Percentiles rank a stretch among this genome's conserved stretches.
These are phyloP conservation scores for Cyphellophora attinorum DNA, from an alignment of 2,329 filamentous ascomycete species.

Conservation along the genomic window DNA sequence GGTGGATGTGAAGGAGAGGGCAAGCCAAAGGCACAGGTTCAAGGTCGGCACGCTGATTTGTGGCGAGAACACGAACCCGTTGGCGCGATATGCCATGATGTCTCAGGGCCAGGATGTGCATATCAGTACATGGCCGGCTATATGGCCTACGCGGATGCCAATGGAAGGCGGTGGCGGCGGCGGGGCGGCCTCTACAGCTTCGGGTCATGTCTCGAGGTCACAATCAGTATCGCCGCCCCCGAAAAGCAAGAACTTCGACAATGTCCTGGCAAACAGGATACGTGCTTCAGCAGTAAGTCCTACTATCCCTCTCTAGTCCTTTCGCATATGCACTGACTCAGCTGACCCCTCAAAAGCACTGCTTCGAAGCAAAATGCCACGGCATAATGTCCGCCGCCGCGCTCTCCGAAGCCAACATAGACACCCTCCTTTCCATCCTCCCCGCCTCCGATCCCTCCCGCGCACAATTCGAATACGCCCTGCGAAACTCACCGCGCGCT, in stretches of 20 bases:
- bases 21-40: too few species aligned
- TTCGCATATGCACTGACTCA: too few species aligned
- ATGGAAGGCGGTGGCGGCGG: not conserved
- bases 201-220: too few species aligned
- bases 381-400: conserved; percentile 40
- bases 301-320: too few species aligned
- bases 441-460: conserved; percentile 11
- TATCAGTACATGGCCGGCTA: conserved; percentile 45
- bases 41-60: conserved; percentile 44
- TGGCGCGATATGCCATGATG: conserved; percentile 44
- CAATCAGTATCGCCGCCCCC: conserved; percentile 4
- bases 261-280: conserved; percentile 43
- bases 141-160: conserved; percentile 41
- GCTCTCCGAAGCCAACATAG: conserved; percentile 30
- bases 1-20: too few species aligned
- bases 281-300: conserved; percentile 42
- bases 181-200: too few species aligned
- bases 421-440: conserved; percentile 18
- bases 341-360: too few species aligned
- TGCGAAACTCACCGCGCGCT: conserved; percentile 32
- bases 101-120: conserved; percentile 48
- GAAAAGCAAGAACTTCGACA: conserved; percentile 39
- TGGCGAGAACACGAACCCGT: conserved; percentile 49
- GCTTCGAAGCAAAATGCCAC: conserved; percentile 50
- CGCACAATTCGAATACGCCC: conserved; percentile 18